Percentiles rank a stretch among this genome's conserved stretches.
These are phyloP conservation scores for Gymnopus androsaceus DNA, from an alignment of 1,284 basidiomycete species.

Conservation along the genomic window DNA sequence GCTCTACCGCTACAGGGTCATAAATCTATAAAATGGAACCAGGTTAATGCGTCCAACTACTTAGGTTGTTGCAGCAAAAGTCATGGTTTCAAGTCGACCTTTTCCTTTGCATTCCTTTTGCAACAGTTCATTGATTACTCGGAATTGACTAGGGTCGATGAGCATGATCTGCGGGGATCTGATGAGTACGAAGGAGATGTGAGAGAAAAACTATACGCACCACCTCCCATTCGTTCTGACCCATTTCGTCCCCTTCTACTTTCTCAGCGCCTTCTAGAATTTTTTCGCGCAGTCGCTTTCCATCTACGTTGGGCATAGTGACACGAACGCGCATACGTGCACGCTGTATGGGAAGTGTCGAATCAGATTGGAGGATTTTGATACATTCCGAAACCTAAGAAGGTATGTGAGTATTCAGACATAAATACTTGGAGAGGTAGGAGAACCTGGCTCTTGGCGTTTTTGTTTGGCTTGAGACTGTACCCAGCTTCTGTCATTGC, in stretches of 20 bases:
- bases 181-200: background rate
- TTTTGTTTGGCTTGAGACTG: constrained; percentile 87
- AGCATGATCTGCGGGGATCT: constrained; percentile 66
- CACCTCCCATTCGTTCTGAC: constrained; percentile 82
- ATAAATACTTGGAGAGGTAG: background rate
- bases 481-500: constrained; percentile 95
- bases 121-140: constrained; percentile 85
- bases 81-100: constrained; percentile 82
- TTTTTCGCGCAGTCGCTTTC: constrained; percentile 72
- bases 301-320: constrained; percentile 75
- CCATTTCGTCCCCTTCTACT: constrained; percentile 83
- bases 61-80: constrained; percentile 65
- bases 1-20: background rate
- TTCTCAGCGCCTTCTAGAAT: constrained; percentile 77
- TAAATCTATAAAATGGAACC: background rate
- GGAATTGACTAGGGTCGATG: constrained; percentile 93
- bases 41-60: background rate
- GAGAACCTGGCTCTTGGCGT: constrained; percentile 86
- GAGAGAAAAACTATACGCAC: constrained; percentile 48
- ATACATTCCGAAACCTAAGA: constrained; percentile 88
- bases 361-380: constrained; percentile 77
- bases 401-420: background rate
- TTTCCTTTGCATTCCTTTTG: constrained; percentile 88
- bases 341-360: constrained; percentile 87
- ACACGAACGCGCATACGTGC: constrained; percentile 92